Percentiles rank a stretch among this genome's conserved stretches.
Evolutionary conservation across 768 basidiomycete species (phyloP).

Genomic region (Pisolithus microcarpus): DNA sequence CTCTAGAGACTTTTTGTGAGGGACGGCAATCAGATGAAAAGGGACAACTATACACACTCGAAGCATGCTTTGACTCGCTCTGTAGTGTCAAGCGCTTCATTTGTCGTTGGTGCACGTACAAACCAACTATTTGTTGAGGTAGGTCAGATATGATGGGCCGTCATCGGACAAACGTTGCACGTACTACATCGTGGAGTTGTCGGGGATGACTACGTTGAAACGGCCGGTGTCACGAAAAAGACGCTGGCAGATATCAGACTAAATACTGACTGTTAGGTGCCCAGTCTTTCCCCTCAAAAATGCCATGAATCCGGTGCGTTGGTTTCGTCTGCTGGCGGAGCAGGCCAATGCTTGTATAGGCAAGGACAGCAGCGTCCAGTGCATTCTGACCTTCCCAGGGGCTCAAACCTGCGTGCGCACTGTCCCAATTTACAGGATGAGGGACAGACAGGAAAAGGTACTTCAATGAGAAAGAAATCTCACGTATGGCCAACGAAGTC

Average conservation of each 20-base stretch:
- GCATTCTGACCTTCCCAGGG: slow-evolving; percentile 86
- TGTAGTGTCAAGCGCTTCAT: slow-evolving; percentile 50
- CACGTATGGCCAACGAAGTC: slow-evolving; percentile 74
- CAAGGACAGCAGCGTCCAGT: slow-evolving; percentile 77
- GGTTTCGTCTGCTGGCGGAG: slow-evolving; percentile 79
- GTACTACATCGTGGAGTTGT: slow-evolving; percentile 67
- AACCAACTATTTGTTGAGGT: slow-evolving; percentile 42
- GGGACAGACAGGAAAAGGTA: not conserved
- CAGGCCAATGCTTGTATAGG: slow-evolving; percentile 72
- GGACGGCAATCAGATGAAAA: not conserved
- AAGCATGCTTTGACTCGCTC: slow-evolving; percentile 67
- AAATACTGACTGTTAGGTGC: slow-evolving; percentile 53
- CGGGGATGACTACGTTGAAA: slow-evolving; percentile 61
- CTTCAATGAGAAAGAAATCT: slow-evolving; percentile 6
- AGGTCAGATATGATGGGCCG: not conserved
- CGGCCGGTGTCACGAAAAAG: not conserved
- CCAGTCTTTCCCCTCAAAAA: slow-evolving; percentile 73
- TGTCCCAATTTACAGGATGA: slow-evolving; percentile 18
- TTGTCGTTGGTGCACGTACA: slow-evolving; percentile 63
- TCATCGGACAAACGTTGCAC: slow-evolving; percentile 12
- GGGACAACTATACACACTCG: slow-evolving; percentile 38
- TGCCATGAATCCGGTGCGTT: slow-evolving; percentile 71
- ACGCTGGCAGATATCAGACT: not conserved
- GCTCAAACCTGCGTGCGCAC: slow-evolving; percentile 70
- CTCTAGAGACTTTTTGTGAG: slow-evolving; percentile 32